Percentiles rank a stretch among this genome's conserved stretches.
Conservation (phyloP, 495 filamentous ascomycete genomes). For the Aspergillus hancockii region DNA sequence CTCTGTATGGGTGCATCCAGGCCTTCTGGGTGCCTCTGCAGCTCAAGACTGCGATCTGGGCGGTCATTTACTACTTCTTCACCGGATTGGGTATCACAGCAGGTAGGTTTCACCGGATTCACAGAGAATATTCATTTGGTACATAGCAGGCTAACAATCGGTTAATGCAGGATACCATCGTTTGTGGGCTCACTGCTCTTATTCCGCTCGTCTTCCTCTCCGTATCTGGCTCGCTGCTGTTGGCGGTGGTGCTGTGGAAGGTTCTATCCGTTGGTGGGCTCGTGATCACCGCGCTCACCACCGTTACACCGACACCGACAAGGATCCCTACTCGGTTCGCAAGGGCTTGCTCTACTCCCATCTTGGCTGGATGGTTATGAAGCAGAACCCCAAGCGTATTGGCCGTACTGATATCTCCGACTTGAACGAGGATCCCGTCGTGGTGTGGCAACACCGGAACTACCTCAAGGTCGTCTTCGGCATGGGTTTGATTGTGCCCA, state of each 20-base stretch:
- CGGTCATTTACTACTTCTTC: constrained; percentile 88
- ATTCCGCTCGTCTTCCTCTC: constrained; percentile 84
- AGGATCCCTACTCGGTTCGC: constrained; percentile 98
- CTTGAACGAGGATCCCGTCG: constrained; percentile 91
- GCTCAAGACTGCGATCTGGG: constrained; percentile 75
- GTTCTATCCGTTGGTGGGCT: constrained; percentile 97
- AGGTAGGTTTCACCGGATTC: constrained; percentile 48
- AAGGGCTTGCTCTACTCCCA: constrained; percentile 98
- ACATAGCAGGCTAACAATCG: constrained; percentile 19
- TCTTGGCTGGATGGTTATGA: constrained; percentile 91
- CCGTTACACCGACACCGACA: constrained; percentile 97
- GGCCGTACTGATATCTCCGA: constrained; percentile 97
- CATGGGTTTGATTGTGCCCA: constrained; percentile 87
- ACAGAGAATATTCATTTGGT: constrained; percentile 13
- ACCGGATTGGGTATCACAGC: constrained; percentile 89
- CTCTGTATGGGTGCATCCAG: constrained; percentile 71
- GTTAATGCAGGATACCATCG: constrained; percentile 72
- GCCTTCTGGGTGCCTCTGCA: constrained; percentile 81
- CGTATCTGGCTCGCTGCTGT: constrained; percentile 90
- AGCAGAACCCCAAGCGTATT: constrained; percentile 90
- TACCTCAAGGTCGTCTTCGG: constrained; percentile 85
- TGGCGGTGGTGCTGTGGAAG: constrained; percentile 94
- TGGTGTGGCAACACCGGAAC: constrained; percentile 92
- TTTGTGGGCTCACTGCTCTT: constrained; percentile 93
- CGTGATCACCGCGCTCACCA: constrained; percentile 96